A percentile compares a stretch with the other conserved stretches of the same genome.
Conservation (phyloP, 1,139 yeast species). For the Yamadazyma sp. region DNA sequence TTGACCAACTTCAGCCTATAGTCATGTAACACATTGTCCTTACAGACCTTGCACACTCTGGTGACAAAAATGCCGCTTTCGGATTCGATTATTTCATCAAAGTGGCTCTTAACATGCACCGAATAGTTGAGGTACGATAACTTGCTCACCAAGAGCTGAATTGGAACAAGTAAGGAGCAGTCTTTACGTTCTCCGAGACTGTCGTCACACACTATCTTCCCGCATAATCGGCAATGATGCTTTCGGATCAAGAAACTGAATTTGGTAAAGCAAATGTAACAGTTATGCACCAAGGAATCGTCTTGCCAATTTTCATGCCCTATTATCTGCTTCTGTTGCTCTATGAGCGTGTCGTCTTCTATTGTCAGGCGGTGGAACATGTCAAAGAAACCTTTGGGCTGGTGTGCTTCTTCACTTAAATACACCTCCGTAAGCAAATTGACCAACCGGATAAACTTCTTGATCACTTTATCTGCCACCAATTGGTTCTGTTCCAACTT, state of each 20-base stretch:
- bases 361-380: slow-evolving; percentile 5
- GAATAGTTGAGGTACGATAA: slow-evolving; percentile 40
- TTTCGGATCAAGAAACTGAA: slow-evolving; percentile 67
- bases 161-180: slow-evolving; percentile 76
- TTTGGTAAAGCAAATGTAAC: slow-evolving; percentile 61
- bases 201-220: slow-evolving; percentile 77
- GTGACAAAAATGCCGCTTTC: slow-evolving; percentile 17
- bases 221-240: slow-evolving; percentile 90
- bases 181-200: slow-evolving; percentile 29
- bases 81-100: slow-evolving; percentile 15
- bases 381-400: slow-evolving; percentile 2
- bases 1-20: slow-evolving; percentile 40
- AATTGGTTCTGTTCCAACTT: slow-evolving; percentile 46
- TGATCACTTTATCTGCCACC: slow-evolving; percentile 58
- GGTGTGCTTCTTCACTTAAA: slow-evolving; percentile 2
- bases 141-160: slow-evolving; percentile 46
- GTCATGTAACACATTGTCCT: slow-evolving; percentile 57
- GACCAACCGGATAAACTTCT: slow-evolving; percentile 53
- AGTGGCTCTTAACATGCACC: slow-evolving; percentile 24
- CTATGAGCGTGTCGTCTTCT: slow-evolving; percentile 6
- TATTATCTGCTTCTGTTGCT: slow-evolving; percentile 36
- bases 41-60: slow-evolving; percentile 71
- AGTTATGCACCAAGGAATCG: slow-evolving; percentile 50
- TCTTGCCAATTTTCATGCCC: slow-evolving; percentile 61
- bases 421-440: slow-evolving; percentile 19